A percentile compares a stretch with the other conserved stretches of the same genome.
phyloP scores from a whole-genome alignment of 768 basidiomycete genomes.

The Suillus alpinus region DNA sequence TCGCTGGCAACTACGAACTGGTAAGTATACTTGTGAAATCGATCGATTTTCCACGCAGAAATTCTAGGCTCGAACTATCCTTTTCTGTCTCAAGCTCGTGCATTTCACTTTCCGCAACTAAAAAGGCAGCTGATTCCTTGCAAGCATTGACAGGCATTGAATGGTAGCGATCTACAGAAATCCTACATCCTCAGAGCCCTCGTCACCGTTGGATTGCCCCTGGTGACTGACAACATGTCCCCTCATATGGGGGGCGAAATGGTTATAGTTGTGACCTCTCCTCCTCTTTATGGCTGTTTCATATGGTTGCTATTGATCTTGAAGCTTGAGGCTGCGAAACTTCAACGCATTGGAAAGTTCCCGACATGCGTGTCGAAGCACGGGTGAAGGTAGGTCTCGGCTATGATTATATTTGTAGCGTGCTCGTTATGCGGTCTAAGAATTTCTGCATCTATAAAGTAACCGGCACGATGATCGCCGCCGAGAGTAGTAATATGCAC shows the following conservation, averaged over 20 bases:
- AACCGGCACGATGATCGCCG: not conserved
- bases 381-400: not conserved
- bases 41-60: conserved; percentile 29
- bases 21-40: not conserved
- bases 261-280: not conserved
- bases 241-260: not conserved
- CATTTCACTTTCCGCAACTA: not conserved
- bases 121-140: not conserved
- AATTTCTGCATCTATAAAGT: not conserved
- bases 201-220: not conserved
- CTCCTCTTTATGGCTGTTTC: not conserved
- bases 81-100: not conserved
- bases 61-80: not conserved
- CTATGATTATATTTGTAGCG: not conserved
- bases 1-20: not conserved
- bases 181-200: conserved; percentile 27
- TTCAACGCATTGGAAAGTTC: not conserved
- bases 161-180: conserved; percentile 14
- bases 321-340: not conserved
- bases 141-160: not conserved
- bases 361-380: not conserved
- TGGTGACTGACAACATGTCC: not conserved
- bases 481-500: not conserved
- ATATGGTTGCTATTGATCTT: not conserved
- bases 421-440: not conserved